phyloP scores from a whole-genome alignment of 352 stramenopile genomes.

The Phytophthora melonis region DNA sequence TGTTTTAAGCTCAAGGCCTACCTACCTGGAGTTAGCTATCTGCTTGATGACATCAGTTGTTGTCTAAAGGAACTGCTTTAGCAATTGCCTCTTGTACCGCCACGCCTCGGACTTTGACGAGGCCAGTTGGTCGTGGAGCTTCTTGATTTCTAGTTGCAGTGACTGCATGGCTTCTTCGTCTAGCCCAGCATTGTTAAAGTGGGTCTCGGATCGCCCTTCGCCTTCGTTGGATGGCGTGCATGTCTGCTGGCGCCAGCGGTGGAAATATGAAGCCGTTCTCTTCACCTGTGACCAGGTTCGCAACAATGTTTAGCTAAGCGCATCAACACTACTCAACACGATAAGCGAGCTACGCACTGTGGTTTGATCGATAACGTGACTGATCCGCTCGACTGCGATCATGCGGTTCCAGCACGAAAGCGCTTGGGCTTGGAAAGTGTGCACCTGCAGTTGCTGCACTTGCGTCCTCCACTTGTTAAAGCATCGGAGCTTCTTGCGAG shows the following conservation, averaged over 20 bases:
- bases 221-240: neutral
- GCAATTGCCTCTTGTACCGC: constrained; percentile 80
- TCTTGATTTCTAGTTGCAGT: constrained; percentile 74
- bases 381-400: constrained; percentile 68
- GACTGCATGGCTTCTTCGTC: constrained; percentile 42
- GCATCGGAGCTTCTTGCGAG: constrained; percentile 34
- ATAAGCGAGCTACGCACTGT: constrained; percentile 35
- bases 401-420: constrained; percentile 75
- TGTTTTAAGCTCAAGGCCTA: constrained; percentile 6
- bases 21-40: neutral
- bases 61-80: constrained; percentile 72
- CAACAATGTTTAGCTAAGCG: constrained; percentile 8
- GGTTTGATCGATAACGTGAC: constrained; percentile 49
- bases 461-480: constrained; percentile 59
- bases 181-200: constrained; percentile 5
- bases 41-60: constrained; percentile 4
- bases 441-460: constrained; percentile 42
- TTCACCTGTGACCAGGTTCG: constrained; percentile 39
- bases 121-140: constrained; percentile 71
- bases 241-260: constrained; percentile 41
- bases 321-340: neutral
- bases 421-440: constrained; percentile 53
- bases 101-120: constrained; percentile 78
- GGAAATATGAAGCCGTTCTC: constrained; percentile 46
- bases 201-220: neutral